Evolutionary conservation across 2,329 filamentous ascomycete genomes (phyloP).

Genomic region (Sporothrix sp.): DNA sequence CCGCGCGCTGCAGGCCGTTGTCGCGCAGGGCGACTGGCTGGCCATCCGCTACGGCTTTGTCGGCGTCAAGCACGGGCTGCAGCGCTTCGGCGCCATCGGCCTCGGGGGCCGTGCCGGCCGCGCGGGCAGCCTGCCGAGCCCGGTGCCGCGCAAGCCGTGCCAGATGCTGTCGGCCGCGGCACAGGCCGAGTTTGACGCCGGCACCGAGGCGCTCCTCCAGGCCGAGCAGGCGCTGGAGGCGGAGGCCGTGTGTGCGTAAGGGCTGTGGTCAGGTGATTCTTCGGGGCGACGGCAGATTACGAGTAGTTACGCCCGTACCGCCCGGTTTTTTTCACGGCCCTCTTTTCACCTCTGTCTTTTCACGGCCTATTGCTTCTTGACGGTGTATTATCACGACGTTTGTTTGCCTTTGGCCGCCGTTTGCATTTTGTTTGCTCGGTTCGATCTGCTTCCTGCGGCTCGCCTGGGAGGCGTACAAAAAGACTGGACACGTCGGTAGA

Average conservation of each 20-base stretch:
- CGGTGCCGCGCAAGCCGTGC: conserved; percentile 11
- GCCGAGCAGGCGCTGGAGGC: conserved; percentile 1
- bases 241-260: not conserved
- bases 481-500: not conserved
- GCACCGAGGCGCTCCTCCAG: not conserved
- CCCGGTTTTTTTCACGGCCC: not conserved
- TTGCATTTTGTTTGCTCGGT: not conserved
- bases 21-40: conserved; percentile 37
- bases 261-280: too few species aligned
- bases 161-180: conserved; percentile 1
- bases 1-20: conserved; percentile 41
- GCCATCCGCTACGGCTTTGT: conserved; percentile 40
- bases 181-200: conserved; percentile 13
- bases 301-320: too few species aligned
- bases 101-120: not conserved
- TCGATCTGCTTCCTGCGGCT: not conserved
- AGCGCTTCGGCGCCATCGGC: conserved; percentile 6
- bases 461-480: too few species aligned
- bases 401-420: not conserved
- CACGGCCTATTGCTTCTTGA: not conserved
- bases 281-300: too few species aligned
- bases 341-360: not conserved
- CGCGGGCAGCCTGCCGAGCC: not conserved
- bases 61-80: conserved; percentile 38
- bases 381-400: not conserved